Base-by-base conservation (phyloP, 2,329 filamentous ascomycete species). In the Aspergillus brasiliensis region DNA sequence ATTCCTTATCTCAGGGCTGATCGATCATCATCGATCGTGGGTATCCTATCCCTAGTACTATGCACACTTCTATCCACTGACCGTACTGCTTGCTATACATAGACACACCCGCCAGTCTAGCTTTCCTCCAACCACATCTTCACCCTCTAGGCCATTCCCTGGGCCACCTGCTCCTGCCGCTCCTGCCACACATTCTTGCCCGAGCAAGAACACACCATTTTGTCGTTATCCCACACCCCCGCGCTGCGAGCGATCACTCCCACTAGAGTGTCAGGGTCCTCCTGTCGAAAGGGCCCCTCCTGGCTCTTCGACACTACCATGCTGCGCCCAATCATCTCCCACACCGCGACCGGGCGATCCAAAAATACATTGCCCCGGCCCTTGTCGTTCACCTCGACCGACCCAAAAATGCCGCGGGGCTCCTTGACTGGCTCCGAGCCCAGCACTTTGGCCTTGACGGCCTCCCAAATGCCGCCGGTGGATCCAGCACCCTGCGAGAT, bases 141-240 rank as follows among this genome's bases (percentile, higher is more conserved):
- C 34, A 38, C 27, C 57, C 51, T 66, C 87, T 77, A 97, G 68
- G 95, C 80, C 91, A 99, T 98, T 2, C 95, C 95, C 79, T 91
- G 93, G 66, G 85, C 83, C 44, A 93, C 87, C 80, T 97, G 91
- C 71, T 97, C 93, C 78, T 89, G 88, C 68, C 95, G 87, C 82
- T 99, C 95, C 78, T 99, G 91, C 95, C 95, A 99, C 10, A 99
- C 86, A 58, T 93, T 98, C 86, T 98, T 98, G 3, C 95, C 95
- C 38, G 92, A 96, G 78, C 95, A 99, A 51, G 92, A 97, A 76
- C 95, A 99, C 5, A 99, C 94, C 48, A 91, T 97, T 84, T 98
- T 99, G 75, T 97, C 92, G 70, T 99, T 97, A 76, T 97, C 94
- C 95, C 95, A 99, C 62, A 97, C 90, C n/a, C 95, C 95, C 15